Percentiles rank a stretch among this genome's conserved stretches.
phyloP scores from a whole-genome alignment of 441 rosid genomes.

The Erodium chrysanthum region DNA sequence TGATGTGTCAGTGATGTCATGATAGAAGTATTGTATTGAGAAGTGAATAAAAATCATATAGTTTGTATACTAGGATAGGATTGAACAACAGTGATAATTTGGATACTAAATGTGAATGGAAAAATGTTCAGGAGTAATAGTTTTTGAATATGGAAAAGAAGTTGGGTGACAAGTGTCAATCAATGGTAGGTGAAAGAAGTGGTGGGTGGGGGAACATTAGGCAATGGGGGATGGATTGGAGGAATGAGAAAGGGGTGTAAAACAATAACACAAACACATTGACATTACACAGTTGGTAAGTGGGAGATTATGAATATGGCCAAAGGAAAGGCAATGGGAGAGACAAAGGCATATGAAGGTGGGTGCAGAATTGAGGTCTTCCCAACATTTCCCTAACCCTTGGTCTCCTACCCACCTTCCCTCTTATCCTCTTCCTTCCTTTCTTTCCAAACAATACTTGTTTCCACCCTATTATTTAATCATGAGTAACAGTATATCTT shows the following conservation, averaged over 20 bases:
- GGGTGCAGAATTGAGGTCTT: slow-evolving; percentile 18
- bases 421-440: slow-evolving; percentile 20
- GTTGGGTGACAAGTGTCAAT: neutral
- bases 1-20: too few species aligned
- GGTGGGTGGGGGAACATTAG: slow-evolving; percentile 3
- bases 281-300: slow-evolving; percentile 3
- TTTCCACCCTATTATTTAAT: neutral
- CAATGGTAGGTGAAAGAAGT: neutral
- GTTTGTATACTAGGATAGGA: too few species aligned
- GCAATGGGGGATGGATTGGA: slow-evolving; percentile 3
- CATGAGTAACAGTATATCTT: neutral
- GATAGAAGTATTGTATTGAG: too few species aligned
- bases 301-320: slow-evolving; percentile 2
- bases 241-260: neutral
- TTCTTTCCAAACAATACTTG: neutral
- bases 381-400: slow-evolving; percentile 27
- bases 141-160: neutral
- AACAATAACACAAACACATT: neutral
- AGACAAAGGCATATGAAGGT: slow-evolving; percentile 24
- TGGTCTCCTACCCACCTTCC: slow-evolving; percentile 33
- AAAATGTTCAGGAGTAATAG: too few species aligned
- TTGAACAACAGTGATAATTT: too few species aligned
- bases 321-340: slow-evolving; percentile 1
- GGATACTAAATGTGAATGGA: too few species aligned
- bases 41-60: too few species aligned